These are phyloP conservation scores for Acrocalymma vagum DNA, from an alignment of 2,329 filamentous ascomycete genomes.

Conservation along the genomic window DNA sequence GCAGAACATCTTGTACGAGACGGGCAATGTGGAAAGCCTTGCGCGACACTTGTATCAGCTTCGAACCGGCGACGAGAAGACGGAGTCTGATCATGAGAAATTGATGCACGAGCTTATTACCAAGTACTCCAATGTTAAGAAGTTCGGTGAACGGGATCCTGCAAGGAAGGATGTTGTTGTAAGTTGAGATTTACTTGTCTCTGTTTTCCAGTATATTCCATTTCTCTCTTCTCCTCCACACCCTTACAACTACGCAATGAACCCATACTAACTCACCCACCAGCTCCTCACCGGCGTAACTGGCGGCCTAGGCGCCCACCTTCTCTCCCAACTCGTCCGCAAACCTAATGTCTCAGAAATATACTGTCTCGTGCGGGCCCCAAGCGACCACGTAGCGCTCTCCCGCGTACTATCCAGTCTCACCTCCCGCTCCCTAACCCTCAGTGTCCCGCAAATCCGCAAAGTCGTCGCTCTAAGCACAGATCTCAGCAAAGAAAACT, in stretches of 20 bases:
- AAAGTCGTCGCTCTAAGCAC: conserved; percentile 50
- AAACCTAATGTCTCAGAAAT: conserved; percentile 47
- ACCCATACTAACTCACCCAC: conserved; percentile 5
- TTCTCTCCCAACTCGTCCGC: conserved; percentile 52
- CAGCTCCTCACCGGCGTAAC: conserved; percentile 70
- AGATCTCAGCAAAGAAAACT: conserved; percentile 50
- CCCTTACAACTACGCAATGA: neutral
- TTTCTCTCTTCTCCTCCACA: neutral
- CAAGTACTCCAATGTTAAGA: conserved; percentile 52
- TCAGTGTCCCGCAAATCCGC: conserved; percentile 26
- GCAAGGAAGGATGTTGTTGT: conserved; percentile 19
- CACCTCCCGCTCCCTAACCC: conserved; percentile 45
- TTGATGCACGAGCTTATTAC: conserved; percentile 58
- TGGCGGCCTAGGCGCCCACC: conserved; percentile 70
- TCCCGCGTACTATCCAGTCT: conserved; percentile 48
- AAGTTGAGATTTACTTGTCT: conserved; percentile 9
- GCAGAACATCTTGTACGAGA: conserved; percentile 68
- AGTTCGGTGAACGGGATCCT: conserved; percentile 4
- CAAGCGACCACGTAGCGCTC: conserved; percentile 39
- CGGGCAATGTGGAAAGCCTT: conserved; percentile 58
- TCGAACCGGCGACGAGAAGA: conserved; percentile 44
- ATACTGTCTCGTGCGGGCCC: conserved; percentile 63
- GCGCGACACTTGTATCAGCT: conserved; percentile 56
- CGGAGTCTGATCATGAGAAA: conserved; percentile 48
- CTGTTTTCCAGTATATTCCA: conserved; percentile 12